Base-by-base conservation (phyloP, 1,284 basidiomycete genomes). In the Papiliotrema fonsecae region DNA sequence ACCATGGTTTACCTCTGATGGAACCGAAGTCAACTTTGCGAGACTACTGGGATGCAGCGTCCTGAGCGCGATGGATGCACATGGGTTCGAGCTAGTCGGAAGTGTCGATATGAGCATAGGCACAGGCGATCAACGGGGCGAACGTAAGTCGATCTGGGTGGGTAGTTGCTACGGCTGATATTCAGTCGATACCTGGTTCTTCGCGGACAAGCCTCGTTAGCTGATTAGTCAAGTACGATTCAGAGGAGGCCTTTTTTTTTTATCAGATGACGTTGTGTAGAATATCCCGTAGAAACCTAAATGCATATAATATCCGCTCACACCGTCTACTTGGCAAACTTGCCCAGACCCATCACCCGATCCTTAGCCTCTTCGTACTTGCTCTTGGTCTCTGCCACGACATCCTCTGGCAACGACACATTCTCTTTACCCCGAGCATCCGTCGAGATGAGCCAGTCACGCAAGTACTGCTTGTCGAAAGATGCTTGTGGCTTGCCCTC, bases 381-480 rank as follows among this genome's bases (percentile, higher is more conserved):
- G 43, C 79, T 72, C 67, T 77, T 81, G 16, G 92, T 96, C 47
- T 85, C 87, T 52, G 78, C 64, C 2, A 94, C 83, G 2, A 94
- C 83, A n/a, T 79, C 78, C 24, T 84, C 78, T 5, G 83, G 84
- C 56, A 96, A 86, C 3, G 75, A 79, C 6, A 86, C 88, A 46
- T 78, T 81, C 64, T 91, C 88, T 27, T 88, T 76, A 0, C 86
- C 88, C 69, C 87, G 88, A 55, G 78, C 78, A 0, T 88, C 88
- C 4, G 78, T 76, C 24, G 75, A 70, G 22, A 82, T 81, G 35
- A 97, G 76, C 87, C 91, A 92, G 70, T 97, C 92, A 31, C 96
- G 79, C 39, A 98, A 76, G 67, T 87, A 97, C 75, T 99, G 94
- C 77, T 99, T 98, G 74, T 98, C 96, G 64, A 96, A 98, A 64